Base-by-base conservation (phyloP, 73 alveolate species). In the Stentor coeruleus region DNA sequence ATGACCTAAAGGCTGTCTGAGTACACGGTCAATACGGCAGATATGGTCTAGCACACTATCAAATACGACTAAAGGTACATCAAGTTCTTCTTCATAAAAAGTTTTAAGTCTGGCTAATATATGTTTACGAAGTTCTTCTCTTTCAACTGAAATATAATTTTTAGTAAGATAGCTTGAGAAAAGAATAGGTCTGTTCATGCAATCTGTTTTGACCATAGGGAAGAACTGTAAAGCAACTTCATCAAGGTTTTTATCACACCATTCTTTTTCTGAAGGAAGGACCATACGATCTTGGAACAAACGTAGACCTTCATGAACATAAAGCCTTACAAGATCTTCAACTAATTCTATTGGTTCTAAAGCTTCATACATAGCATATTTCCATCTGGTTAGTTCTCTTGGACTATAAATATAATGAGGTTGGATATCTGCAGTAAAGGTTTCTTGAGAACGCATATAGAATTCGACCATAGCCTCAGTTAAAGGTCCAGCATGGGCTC, bases 381-480 rank as follows among this genome's bases (percentile, higher is more conserved):
- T 92, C 97, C 97, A 92, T 36, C 94, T 86, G n/a, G 99, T 96
- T 49, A 97, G 91, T 83, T 95, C 99, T 82, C 99, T 89, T 3
- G 99, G 99, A 3, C 99, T 95, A 93, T 98, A 98, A 66, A 98
- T 90, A 84, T 98, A 98, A 87, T 98, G 99, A 81, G 99, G 99
- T 89, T 98, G 97, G 84, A 88, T 88, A 82, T 97, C 99, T 40
- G 99, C 95, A 2, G 99, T 98, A 88, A 97, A 98, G 85, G 92
- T 98, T 39, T 84, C 86, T 58, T 97, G 96, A 39, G 98, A 93
- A 3, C 88, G 88, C 3, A 98, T 96, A 77, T 97, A 98, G 96
- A 98, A 98, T 81, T 97, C 99, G 3, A 98, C 99, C 99, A 98
- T 98, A 35, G 99, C 99, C 72, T 97, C 98, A 49, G 99, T 98